Evolutionary conservation across 2,329 filamentous ascomycete species (phyloP).

Genomic region (Nothopassalora personata): DNA sequence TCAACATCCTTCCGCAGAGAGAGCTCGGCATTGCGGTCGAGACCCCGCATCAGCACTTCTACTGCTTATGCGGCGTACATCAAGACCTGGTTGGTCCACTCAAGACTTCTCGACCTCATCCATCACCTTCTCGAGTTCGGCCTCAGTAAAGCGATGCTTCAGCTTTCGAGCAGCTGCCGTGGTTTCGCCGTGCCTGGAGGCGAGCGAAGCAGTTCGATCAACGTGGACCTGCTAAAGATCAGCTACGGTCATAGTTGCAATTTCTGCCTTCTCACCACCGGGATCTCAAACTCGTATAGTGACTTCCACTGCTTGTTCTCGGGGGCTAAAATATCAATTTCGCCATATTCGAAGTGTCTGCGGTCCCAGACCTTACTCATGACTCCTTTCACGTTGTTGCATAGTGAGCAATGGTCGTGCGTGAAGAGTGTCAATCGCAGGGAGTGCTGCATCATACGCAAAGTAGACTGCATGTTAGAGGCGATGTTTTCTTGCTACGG

Average conservation of each 20-base stretch:
- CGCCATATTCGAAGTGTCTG: conserved; percentile 62
- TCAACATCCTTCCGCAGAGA: neutral
- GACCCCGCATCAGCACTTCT: neutral
- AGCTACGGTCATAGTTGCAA: neutral
- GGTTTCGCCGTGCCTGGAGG: conserved; percentile 51
- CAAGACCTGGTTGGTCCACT: neutral
- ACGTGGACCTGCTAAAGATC: conserved; percentile 50
- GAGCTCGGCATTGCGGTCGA: neutral
- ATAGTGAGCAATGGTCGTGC: conserved; percentile 65
- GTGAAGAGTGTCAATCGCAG: conserved; percentile 64
- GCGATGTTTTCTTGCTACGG: neutral
- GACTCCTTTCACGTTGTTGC: conserved; percentile 61
- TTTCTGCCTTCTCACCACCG: conserved; percentile 54
- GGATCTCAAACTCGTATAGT: conserved; percentile 58
- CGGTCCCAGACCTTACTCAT: conserved; percentile 63
- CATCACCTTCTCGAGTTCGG: conserved; percentile 65
- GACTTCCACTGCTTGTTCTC: conserved; percentile 3
- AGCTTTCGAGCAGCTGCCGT: conserved; percentile 61
- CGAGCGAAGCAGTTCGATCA: conserved; percentile 47
- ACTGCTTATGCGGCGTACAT: neutral
- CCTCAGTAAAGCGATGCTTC: conserved; percentile 69
- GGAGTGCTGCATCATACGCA: conserved; percentile 15
- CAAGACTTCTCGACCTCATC: conserved; percentile 44
- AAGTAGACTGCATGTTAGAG: conserved; percentile 10
- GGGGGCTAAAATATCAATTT: conserved; percentile 60